Conservation (phyloP, 352 stramenopile species). For the Peronosclerospora sorghi region DNA sequence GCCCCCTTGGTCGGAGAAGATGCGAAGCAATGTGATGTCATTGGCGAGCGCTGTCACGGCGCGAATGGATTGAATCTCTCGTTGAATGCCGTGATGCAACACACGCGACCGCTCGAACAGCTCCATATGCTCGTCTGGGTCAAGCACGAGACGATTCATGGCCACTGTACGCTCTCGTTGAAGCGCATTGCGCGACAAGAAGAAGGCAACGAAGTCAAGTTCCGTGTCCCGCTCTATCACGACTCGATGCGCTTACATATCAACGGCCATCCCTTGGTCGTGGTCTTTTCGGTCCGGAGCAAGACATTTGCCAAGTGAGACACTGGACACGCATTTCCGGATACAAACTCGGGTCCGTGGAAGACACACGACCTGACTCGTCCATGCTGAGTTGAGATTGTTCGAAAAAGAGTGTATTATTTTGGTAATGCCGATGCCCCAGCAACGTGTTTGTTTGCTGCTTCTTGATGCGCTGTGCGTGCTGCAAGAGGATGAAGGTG, state of each 20-base stretch:
- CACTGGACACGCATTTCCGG: too few relatives aligned
- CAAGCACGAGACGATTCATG: constrained; percentile 64
- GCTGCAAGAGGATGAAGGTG: too few relatives aligned
- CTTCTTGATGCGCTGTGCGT: too few relatives aligned
- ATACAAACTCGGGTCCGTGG: too few relatives aligned
- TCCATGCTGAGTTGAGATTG: too few relatives aligned
- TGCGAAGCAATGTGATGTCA: constrained; percentile 66
- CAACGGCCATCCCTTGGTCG: constrained; percentile 51
- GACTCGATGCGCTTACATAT: constrained; percentile 72
- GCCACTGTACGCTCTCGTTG: constrained; percentile 71
- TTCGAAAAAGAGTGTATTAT: too few relatives aligned
- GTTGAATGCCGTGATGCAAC: constrained; percentile 65
- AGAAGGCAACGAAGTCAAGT: constrained; percentile 61
- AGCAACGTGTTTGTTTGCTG: too few relatives aligned
- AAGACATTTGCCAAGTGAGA: constrained; percentile 78
- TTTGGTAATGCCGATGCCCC: too few relatives aligned
- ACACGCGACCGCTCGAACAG: constrained; percentile 55
- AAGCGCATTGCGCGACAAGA: constrained; percentile 63
- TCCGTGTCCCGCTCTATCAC: constrained; percentile 66
- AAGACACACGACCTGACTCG: too few relatives aligned
- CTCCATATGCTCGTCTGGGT: constrained; percentile 82
- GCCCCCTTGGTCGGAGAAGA: constrained; percentile 69
- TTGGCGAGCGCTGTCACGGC: constrained; percentile 48
- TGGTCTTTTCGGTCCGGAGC: constrained; percentile 67
- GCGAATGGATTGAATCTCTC: constrained; percentile 46